Conservation (phyloP, 2,329 filamentous ascomycete species). For the Colletotrichum endophyticum region DNA sequence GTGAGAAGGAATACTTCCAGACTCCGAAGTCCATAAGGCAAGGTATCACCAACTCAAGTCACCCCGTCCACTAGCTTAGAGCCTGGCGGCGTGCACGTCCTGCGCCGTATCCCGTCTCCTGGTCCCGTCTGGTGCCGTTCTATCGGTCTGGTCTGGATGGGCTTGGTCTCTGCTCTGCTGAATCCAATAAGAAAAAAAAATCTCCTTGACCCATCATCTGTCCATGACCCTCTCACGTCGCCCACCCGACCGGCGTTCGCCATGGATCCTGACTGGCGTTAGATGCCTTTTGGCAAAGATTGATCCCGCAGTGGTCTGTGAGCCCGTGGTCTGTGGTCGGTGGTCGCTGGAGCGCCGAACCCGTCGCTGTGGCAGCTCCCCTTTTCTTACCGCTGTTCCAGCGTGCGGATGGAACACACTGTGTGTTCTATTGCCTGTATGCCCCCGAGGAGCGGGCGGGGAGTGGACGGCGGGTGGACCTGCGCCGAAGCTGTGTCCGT, state of each 20-base stretch:
- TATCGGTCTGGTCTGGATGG: neutral
- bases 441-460: neutral
- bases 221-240: neutral
- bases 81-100: neutral
- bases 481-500: neutral
- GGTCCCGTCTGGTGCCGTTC: neutral
- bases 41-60: neutral
- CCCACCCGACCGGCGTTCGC: slow-evolving; percentile 14
- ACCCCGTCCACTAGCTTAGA: neutral
- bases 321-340: slow-evolving; percentile 10
- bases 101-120: neutral
- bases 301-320: slow-evolving; percentile 15
- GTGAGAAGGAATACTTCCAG: neutral
- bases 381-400: neutral
- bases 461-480: neutral
- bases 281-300: neutral
- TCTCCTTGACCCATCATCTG: neutral
- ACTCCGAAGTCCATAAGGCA: neutral
- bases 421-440: neutral
- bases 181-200: neutral
- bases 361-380: neutral
- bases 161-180: neutral
- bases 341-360: slow-evolving; percentile 3
- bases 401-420: neutral
- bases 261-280: slow-evolving; percentile 13